Evolutionary conservation across 768 basidiomycete species (phyloP), one percentile per base, ranked within the genome.

Genomic region (Pleurotus platypus): DNA sequence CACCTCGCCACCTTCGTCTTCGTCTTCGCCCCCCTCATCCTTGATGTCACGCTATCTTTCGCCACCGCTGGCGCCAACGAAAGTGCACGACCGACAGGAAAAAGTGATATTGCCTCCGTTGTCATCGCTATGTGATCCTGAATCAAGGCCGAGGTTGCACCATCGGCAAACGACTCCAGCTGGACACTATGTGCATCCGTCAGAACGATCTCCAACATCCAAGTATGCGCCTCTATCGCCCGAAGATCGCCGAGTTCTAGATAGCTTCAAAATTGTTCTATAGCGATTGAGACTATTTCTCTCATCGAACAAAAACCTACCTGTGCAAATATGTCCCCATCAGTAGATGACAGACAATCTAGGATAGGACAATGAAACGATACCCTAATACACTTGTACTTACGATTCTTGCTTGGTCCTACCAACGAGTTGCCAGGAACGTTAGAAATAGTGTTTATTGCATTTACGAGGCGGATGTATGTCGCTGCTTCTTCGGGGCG

Each of bases 221-320:
- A 56, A 55, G 5, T 77, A 75, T 70, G 73, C 72, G 30, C 75
- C 70, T 60, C 74, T 72, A 49, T 83, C 83, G 8, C 71, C 78
- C 46, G 85, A 86, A 65, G 85, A 86, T 66, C 78, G 77, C 56
- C 75, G 83, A 55, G 81, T 76, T n/a, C 65, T 86, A 55, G 77
- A 76, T 60, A 79, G 80, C 46, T 79, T 86, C 64, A 79, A 79
- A 45, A 76, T 85, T 45, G 75, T 77, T 22, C 66, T 84, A 50
- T 85, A 49, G 48, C 42, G n/a, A 12, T 22, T 35, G 8, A 11
- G 30, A 40, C 13, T 15, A 48, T 57, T 30, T 57, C 4, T 35
- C 30, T 35, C 30, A 35, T 35, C 30, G 30, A 35, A 35, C 30
- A 35, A 35, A 35, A 35, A 35, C 30, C 9, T 35, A 35, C 11